Base-by-base conservation (phyloP, 192 early-diverging fungal genomes). In the Helicostylum pulchrum region DNA sequence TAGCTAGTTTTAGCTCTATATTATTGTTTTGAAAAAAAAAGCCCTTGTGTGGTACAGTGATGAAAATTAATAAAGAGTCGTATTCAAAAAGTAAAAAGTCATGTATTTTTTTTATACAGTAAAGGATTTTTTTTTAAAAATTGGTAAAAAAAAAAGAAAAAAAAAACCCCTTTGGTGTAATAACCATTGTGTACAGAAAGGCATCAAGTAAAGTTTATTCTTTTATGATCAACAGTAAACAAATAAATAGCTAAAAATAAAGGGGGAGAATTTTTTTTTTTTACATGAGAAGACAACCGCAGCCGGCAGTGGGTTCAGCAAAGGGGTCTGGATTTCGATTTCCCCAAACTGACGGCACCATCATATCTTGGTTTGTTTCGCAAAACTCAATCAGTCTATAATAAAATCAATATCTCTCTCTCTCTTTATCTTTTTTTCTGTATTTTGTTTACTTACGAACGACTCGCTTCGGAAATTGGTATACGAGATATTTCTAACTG, bases 401-500 rank as follows among this genome's bases (percentile, higher is more conserved):
- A 15, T 44, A 45, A 15, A 26, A 54, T 61, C 14, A 39, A 10
- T 54, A 61, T 19, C 15, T 15, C 2, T 34, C 3, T 20, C 7
- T 49, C 17, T 10, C 7, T 21, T 3, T 20, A 9, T 8, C 15
- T 10, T 1, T 1, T 45, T n/a, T 2, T 26, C 26, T 26, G 26
- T 26, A 26, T 26, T 26, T 26, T 26, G 26, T 26, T 49, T 43
- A 57, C 48, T 66, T 75, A 79, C 78, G 74, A 74, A 52, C 72
- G 62, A 61, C 71, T 71, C 34, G 90, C 88, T 62, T 90, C 87
- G 49, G 90, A 90, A 31, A 89, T 85, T n/a, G 87, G 76, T 30
- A 92, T 85, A 42, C 88, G 85, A 15, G 78, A 77, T 64, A 92
- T 78, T 48, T 92, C 88, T 51, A 92, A 82, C 70, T 87, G 88